phyloP scores from a whole-genome alignment of 2,329 filamentous ascomycete species.

The Pestalotiopsis sp. region DNA sequence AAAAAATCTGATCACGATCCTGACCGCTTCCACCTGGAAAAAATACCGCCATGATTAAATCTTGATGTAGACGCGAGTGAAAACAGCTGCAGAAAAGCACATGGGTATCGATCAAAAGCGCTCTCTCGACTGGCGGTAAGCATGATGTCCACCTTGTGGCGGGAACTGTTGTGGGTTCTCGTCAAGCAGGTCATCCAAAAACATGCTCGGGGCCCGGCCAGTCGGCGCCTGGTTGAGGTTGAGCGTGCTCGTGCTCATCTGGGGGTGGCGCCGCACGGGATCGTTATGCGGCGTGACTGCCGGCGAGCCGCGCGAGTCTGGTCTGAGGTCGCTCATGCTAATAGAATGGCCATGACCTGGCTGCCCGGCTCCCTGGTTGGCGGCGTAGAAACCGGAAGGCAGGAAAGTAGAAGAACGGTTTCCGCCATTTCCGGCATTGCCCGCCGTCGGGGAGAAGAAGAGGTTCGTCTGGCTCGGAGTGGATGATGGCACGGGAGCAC shows the following conservation, averaged over 20 bases:
- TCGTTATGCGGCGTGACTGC: slow-evolving; percentile 42
- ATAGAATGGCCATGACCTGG: slow-evolving; percentile 55
- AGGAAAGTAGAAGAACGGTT: slow-evolving; percentile 79
- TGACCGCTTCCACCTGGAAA: not conserved
- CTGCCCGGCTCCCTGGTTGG: slow-evolving; percentile 56
- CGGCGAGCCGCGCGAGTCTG: slow-evolving; percentile 65
- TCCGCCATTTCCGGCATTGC: slow-evolving; percentile 51
- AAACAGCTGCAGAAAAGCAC: not conserved
- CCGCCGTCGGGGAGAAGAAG: slow-evolving; percentile 95
- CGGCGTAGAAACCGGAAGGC: slow-evolving; percentile 88
- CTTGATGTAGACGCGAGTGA: not conserved
- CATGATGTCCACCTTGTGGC: slow-evolving; percentile 31
- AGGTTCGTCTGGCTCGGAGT: slow-evolving; percentile 70
- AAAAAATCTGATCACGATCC: not conserved
- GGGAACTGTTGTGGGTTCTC: slow-evolving; percentile 63
- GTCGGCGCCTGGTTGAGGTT: slow-evolving; percentile 66
- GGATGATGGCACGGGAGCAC: slow-evolving; percentile 53
- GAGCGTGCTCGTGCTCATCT: slow-evolving; percentile 62
- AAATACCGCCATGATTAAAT: not conserved
- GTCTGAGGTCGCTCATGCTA: slow-evolving; percentile 61
- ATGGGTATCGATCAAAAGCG: slow-evolving; percentile 15
- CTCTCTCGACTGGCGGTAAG: slow-evolving; percentile 25
- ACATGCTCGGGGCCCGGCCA: slow-evolving; percentile 81
- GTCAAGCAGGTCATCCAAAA: slow-evolving; percentile 86
- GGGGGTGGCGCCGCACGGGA: slow-evolving; percentile 38